Evolutionary conservation across 2,329 filamentous ascomycete genomes (phyloP).

Genomic region (Coleophoma cylindrospora): DNA sequence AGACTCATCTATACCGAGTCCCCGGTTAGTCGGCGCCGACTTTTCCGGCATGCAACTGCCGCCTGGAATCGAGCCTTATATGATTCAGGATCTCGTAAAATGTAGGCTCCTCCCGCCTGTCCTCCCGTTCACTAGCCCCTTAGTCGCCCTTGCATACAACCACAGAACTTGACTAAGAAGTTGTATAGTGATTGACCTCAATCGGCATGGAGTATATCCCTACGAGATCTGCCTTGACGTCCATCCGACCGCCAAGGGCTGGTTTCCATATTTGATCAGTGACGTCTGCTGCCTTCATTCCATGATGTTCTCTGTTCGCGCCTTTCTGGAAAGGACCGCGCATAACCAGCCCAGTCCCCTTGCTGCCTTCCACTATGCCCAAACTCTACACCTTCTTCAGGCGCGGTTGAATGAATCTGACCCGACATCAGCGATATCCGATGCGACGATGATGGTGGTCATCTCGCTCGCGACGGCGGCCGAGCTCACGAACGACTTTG

Average conservation of each 20-base stretch:
- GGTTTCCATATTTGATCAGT: conserved; percentile 4
- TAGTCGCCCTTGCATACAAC: not conserved
- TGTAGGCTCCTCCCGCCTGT: not conserved
- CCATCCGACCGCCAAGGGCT: not conserved
- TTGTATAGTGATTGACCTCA: not conserved
- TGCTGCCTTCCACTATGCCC: not conserved
- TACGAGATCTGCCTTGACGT: conserved; percentile 3
- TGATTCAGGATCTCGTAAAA: not conserved
- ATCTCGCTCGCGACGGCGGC: conserved; percentile 26
- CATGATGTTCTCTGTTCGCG: not conserved
- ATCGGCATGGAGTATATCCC: not conserved
- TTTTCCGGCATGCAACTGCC: not conserved
- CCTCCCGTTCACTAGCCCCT: not conserved
- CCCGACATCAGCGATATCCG: conserved; percentile 24
- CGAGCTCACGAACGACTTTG: conserved; percentile 20
- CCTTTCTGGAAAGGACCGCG: not conserved
- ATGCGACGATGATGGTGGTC: conserved; percentile 26
- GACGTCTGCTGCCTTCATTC: conserved; percentile 2
- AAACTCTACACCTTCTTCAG: conserved; percentile 2
- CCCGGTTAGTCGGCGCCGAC: not conserved
- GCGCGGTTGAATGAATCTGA: conserved; percentile 10
- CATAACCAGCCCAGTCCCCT: not conserved
- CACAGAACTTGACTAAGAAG: not conserved
- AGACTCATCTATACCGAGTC: not conserved
- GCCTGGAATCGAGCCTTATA: not conserved